Percentiles rank a stretch among this genome's conserved stretches.
phyloP scores from a whole-genome alignment of 108 stramenopile species.

The Epithemia pelagica region DNA sequence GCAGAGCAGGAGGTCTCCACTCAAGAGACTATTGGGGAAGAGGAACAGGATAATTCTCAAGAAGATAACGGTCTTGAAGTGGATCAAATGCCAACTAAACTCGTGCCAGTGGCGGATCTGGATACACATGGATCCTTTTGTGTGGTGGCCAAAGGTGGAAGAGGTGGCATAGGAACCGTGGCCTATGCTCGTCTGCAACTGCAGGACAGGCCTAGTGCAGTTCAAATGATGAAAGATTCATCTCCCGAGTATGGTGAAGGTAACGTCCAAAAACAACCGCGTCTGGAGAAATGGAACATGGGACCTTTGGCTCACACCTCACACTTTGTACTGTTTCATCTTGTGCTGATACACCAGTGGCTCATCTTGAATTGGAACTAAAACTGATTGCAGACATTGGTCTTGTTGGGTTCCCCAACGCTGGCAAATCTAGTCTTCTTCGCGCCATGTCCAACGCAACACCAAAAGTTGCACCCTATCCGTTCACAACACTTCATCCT shows the following conservation, averaged over 20 bases:
- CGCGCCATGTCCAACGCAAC: slow-evolving; percentile 76
- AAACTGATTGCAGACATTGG: slow-evolving; percentile 96
- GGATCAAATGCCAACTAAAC: slow-evolving; percentile 32
- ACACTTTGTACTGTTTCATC: too few species aligned
- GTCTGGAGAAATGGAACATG: too few species aligned
- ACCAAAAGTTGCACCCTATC: slow-evolving; percentile 94
- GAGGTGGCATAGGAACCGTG: slow-evolving; percentile 60
- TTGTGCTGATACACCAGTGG: too few species aligned
- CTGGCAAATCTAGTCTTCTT: slow-evolving; percentile 90
- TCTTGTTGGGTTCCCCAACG: slow-evolving; percentile 98
- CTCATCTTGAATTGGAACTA: slow-evolving; percentile 83
- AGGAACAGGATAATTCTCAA: slow-evolving; percentile 25
- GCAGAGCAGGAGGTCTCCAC: neutral
- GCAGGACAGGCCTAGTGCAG: slow-evolving; percentile 33
- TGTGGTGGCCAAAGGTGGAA: slow-evolving; percentile 71
- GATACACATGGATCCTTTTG: slow-evolving; percentile 64
- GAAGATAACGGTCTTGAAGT: too few species aligned
- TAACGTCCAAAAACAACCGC: too few species aligned
- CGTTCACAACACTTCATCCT: slow-evolving; percentile 97
- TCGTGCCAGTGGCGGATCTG: slow-evolving; percentile 62
- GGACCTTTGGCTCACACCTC: too few species aligned
- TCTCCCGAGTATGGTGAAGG: slow-evolving; percentile 8
- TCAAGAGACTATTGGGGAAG: slow-evolving; percentile 4
- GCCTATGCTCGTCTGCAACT: slow-evolving; percentile 47
- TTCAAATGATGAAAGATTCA: slow-evolving; percentile 25